These are phyloP conservation scores for Epichloe amarillans DNA, from an alignment of 2,329 filamentous ascomycete genomes.

Conservation along the genomic window DNA sequence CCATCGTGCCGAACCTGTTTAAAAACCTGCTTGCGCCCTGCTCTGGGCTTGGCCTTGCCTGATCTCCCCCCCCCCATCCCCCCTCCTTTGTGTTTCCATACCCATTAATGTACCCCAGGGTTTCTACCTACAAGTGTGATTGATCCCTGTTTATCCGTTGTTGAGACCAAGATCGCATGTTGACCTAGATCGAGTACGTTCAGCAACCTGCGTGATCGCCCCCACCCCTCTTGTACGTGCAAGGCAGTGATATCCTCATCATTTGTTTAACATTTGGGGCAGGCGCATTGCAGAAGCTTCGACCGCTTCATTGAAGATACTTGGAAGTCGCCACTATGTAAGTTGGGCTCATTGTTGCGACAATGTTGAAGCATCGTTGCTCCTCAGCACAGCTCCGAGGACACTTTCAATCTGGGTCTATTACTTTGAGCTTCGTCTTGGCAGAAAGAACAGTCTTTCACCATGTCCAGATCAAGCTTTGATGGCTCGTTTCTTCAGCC, in stretches of 20 bases:
- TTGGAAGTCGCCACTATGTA: slow-evolving; percentile 6
- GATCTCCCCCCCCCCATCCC: neutral
- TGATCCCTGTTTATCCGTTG: neutral
- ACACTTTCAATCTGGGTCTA: neutral
- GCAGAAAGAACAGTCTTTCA: neutral
- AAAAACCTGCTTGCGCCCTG: slow-evolving; percentile 3
- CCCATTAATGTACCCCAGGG: neutral
- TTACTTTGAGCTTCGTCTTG: neutral
- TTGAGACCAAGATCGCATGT: neutral
- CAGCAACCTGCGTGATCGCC: neutral
- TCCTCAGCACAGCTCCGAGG: neutral
- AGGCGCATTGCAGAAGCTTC: neutral
- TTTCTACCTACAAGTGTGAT: neutral
- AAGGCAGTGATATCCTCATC: neutral
- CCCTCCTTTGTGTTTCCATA: neutral
- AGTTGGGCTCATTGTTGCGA: neutral
- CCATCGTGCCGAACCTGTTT: neutral
- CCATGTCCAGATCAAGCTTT: slow-evolving; percentile 21
- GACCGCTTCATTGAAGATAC: neutral
- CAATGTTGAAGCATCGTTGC: neutral
- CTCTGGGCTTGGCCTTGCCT: neutral
- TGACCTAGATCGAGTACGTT: neutral
- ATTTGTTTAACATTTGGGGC: neutral
- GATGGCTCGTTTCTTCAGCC: slow-evolving; percentile 15
- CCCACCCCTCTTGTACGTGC: neutral